These are phyloP conservation scores for Diddensiella caesifluorescens DNA, from an alignment of 805 yeast genomes.

Conservation along the genomic window DNA sequence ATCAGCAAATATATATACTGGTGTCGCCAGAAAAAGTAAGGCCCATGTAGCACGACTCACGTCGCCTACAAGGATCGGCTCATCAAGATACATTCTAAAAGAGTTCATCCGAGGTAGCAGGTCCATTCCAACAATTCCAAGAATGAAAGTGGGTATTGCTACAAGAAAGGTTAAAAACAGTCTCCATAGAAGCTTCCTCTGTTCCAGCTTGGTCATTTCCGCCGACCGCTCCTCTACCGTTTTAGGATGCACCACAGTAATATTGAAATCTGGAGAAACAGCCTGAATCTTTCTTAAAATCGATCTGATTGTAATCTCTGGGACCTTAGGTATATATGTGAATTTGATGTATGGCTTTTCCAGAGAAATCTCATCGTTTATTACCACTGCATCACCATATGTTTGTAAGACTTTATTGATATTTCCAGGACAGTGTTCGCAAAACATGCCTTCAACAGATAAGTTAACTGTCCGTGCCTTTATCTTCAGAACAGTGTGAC, in stretches of 20 bases:
- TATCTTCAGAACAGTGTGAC: conserved; percentile 44
- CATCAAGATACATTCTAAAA: conserved; percentile 51
- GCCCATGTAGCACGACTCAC: conserved; percentile 62
- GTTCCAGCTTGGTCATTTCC: conserved; percentile 44
- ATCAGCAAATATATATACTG: conserved; percentile 70
- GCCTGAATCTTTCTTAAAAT: conserved; percentile 47
- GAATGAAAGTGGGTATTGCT: conserved; percentile 62
- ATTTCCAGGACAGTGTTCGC: conserved; percentile 61
- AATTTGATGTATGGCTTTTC: conserved; percentile 54
- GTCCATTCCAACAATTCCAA: conserved; percentile 68
- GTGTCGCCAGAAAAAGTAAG: conserved; percentile 58
- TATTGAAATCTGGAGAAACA: conserved; percentile 43
- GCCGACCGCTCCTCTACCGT: conserved; percentile 61
- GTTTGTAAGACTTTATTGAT: conserved; percentile 45
- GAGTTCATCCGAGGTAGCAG: conserved; percentile 40
- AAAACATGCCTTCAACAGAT: conserved; percentile 60
- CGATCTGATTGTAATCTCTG: conserved; percentile 49
- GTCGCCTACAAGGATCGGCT: conserved; percentile 58
- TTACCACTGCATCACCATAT: conserved; percentile 51
- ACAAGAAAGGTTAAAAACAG: conserved; percentile 45
- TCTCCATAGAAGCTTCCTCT: conserved; percentile 41
- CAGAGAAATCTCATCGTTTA: conserved; percentile 51
- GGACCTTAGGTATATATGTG: conserved; percentile 57
- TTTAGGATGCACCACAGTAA: conserved; percentile 48
- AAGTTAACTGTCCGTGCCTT: conserved; percentile 53